Base-by-base conservation (phyloP, 768 basidiomycete species). In the Obba rivulosa region DNA sequence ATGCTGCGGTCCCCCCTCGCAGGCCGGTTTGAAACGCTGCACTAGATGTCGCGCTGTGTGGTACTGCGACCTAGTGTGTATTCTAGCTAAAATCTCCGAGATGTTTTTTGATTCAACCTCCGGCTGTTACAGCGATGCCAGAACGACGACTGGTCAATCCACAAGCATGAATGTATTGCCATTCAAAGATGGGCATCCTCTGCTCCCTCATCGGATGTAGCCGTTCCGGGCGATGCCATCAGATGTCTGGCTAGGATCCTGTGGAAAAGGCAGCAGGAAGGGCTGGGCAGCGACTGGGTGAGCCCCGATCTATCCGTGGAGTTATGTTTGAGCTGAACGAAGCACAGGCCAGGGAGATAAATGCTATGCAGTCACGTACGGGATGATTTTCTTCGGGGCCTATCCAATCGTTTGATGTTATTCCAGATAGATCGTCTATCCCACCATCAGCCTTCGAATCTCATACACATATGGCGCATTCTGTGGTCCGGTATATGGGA, bases 141-240 rank as follows among this genome's bases (percentile, higher is more conserved):
- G 69, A 80, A 67, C 35, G 61, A 63, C 23, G 91, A 90, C 55
- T 92, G 91, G 92, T 18, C 59, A 0, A 31, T 76, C 2, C 94
- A 96, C 64, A 88, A 84, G 63, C 63, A 65, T 1, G 94, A 97
- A 73, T 97, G 95, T 59, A 49, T 52, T 4, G 83, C 89, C 0
- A 67, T 94, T 8, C 74, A 73, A 46, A 68, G 66, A 45, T 85
- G 83, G 85, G 69, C 69, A 1, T 62, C 71, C 23, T 57, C 69
- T 14, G 78, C 79, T 4, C 75, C 78, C 2, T 77, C 76, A 2
- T 49, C 64, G 11, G 71, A 74, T 9, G 52, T 73, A 3, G 51
- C 74, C 3, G 58, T 85, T 16, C 90, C 92, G 0, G 81, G 75
- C 25, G 92, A 95, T 49, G 87, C 86, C 1, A 74, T 95, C 9